phyloP scores from a whole-genome alignment of 345 rosid species.

The Eucalyptus pauciflora region DNA sequence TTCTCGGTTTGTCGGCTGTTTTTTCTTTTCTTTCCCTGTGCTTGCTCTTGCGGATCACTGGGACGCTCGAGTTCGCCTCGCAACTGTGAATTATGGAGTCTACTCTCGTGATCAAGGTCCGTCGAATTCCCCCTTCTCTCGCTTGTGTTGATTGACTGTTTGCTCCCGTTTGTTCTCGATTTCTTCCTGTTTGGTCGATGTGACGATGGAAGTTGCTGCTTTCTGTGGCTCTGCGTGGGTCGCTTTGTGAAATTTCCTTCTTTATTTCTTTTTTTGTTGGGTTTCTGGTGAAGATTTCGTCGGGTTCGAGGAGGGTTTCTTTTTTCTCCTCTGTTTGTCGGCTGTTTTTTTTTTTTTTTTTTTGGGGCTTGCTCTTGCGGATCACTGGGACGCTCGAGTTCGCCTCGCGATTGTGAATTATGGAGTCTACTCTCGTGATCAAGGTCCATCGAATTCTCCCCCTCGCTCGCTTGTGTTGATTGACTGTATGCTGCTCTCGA shows the following conservation, averaged over 20 bases:
- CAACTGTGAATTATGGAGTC: background rate
- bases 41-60: constrained; percentile 3
- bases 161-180: background rate
- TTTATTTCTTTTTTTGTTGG: background rate
- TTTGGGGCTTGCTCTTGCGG: background rate
- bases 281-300: background rate
- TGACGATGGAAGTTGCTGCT: background rate
- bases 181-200: background rate
- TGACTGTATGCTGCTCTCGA: background rate
- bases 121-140: background rate
- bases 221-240: background rate
- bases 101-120: constrained; percentile 6
- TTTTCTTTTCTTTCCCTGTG: background rate
- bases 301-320: background rate
- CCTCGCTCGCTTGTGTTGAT: background rate
- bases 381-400: constrained; percentile 1
- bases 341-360: too few species aligned
- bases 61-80: background rate
- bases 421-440: constrained; percentile 7
- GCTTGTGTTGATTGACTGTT: background rate
- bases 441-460: background rate
- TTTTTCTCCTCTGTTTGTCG: background rate
- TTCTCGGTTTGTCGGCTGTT: background rate
- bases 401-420: background rate
- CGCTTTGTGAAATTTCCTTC: background rate